These are phyloP conservation scores for Botrytis tulipae DNA, from an alignment of 2,329 filamentous ascomycete species.

Conservation along the genomic window DNA sequence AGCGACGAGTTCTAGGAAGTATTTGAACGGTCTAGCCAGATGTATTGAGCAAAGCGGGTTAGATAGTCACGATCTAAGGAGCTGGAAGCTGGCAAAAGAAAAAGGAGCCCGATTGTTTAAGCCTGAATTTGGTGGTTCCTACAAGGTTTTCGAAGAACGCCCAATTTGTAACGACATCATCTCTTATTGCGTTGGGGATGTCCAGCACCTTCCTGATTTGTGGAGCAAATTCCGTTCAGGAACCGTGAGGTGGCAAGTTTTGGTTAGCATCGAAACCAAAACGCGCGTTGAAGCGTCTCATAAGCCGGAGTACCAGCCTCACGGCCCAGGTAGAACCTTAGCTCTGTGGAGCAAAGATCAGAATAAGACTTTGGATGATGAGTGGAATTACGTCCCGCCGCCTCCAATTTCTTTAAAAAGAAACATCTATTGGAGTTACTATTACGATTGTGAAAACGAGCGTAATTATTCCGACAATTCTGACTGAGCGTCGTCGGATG, in stretches of 20 bases:
- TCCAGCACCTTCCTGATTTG: neutral
- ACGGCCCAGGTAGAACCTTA: neutral
- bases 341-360: neutral
- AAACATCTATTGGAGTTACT: too few species aligned
- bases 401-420: neutral
- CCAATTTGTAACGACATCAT: neutral
- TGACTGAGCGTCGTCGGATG: neutral
- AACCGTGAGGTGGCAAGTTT: neutral
- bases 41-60: neutral
- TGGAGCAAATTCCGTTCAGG: neutral
- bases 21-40: neutral
- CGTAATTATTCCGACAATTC: neutral
- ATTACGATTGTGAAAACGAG: too few species aligned
- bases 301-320: neutral
- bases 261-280: neutral
- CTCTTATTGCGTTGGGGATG: neutral
- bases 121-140: neutral
- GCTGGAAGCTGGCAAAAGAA: neutral
- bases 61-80: neutral
- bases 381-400: neutral
- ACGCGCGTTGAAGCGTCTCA: neutral
- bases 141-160: neutral
- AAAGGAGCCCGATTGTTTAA: neutral
- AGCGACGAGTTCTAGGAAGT: neutral
- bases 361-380: neutral